phyloP scores from a whole-genome alignment of 129 eudicot species.

The Flaveria ramosissima region DNA sequence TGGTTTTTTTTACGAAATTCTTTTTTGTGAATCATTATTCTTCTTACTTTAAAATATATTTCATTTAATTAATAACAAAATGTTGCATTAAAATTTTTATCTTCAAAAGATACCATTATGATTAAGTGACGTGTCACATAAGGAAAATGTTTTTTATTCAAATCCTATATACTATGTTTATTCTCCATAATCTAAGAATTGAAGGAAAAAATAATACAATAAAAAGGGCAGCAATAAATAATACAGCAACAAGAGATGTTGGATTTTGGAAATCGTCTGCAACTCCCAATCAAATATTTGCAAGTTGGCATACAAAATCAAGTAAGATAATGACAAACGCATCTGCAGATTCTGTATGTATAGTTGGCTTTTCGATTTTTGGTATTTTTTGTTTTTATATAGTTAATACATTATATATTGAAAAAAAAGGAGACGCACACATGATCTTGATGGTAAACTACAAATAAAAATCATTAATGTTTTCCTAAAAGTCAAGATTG shows the following conservation, averaged over 20 bases:
- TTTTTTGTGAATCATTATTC: not conserved
- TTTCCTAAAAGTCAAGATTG: not conserved
- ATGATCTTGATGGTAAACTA: not conserved
- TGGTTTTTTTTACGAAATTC: too few relatives aligned
- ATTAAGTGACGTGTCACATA: too few relatives aligned
- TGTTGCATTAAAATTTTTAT: too few relatives aligned
- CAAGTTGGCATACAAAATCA: slow-evolving; percentile 29
- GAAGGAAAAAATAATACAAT: too few relatives aligned
- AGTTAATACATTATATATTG: not conserved
- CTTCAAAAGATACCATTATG: too few relatives aligned
- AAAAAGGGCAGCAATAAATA: too few relatives aligned
- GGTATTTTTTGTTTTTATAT: not conserved
- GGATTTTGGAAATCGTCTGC: not conserved
- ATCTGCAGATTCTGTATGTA: slow-evolving; percentile 34
- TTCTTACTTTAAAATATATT: not conserved
- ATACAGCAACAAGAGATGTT: not conserved
- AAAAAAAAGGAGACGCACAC: not conserved
- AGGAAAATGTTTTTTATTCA: too few relatives aligned
- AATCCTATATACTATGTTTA: too few relatives aligned
- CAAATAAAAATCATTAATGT: not conserved
- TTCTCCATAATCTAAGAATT: too few relatives aligned
- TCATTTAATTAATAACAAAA: not conserved
- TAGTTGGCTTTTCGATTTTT: slow-evolving; percentile 18
- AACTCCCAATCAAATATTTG: not conserved
- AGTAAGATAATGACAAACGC: slow-evolving; percentile 17